phyloP scores from a whole-genome alignment of 768 basidiomycete species.

The Calocera cornea region DNA sequence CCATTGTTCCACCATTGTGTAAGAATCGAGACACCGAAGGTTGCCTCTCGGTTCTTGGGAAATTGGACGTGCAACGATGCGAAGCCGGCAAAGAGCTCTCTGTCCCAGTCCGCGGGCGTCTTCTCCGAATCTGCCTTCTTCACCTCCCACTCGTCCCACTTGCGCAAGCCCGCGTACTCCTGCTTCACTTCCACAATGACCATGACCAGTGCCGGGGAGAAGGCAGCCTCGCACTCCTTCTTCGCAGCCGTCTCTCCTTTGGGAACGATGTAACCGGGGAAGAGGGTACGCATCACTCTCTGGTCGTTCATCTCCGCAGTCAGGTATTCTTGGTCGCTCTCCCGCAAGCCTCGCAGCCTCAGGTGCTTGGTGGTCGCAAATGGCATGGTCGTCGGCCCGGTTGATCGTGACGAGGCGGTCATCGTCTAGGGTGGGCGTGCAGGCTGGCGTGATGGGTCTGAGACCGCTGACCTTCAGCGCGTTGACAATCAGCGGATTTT shows the following conservation, averaged over 20 bases:
- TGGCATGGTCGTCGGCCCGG: not conserved
- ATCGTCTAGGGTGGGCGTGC: no score
- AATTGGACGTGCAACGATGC: not conserved
- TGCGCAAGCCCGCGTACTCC: not conserved
- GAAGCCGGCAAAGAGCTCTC: not conserved
- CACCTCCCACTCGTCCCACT: not conserved
- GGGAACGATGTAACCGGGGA: not conserved
- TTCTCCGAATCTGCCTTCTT: not conserved
- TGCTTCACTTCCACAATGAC: not conserved
- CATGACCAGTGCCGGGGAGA: not conserved
- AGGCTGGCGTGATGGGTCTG: no score
- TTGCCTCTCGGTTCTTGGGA: constrained; percentile 23
- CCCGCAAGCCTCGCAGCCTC: not conserved
- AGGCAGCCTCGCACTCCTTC: not conserved
- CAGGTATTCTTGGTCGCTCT: not conserved
- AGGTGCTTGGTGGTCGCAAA: not conserved
- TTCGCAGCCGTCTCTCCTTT: not conserved
- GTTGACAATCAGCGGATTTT: no score
- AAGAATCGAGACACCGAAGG: constrained; percentile 23
- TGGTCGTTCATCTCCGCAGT: not conserved
- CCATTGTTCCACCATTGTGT: constrained; percentile 29
- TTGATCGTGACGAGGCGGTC: no score
- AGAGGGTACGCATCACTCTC: not conserved
- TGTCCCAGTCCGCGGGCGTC: not conserved
- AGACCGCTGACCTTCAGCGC: no score